A percentile compares a stretch with the other conserved stretches of the same genome.
Evolutionary conservation across 352 stramenopile species (phyloP).

Genomic region (Phytophthora foliorum): DNA sequence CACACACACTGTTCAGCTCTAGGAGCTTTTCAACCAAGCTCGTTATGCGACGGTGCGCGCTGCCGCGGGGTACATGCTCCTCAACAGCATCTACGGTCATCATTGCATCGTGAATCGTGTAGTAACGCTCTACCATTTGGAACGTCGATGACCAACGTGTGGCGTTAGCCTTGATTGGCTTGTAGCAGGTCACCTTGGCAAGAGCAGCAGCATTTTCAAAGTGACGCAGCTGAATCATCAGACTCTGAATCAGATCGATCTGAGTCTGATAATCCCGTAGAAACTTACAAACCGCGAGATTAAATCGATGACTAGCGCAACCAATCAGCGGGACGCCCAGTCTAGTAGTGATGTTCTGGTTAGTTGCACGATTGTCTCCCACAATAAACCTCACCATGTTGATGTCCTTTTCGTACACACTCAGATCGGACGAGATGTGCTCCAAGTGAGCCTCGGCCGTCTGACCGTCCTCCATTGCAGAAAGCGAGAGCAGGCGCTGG

Average conservation of each 20-base stretch:
- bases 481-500: conserved; percentile 15
- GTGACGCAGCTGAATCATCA: conserved; percentile 19
- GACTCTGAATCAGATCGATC: conserved; percentile 3
- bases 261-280: conserved; percentile 12
- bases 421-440: conserved; percentile 4
- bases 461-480: conserved; percentile 15
- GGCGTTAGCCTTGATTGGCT: conserved; percentile 8
- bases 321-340: conserved; percentile 14
- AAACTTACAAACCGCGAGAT: conserved; percentile 6
- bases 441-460: conserved; percentile 16
- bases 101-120: conserved; percentile 2
- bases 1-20: background rate
- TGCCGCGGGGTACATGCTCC: no score
- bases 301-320: conserved; percentile 19
- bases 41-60: background rate
- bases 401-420: conserved; percentile 8
- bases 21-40: background rate
- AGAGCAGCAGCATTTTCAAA: conserved; percentile 8
- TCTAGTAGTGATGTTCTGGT: conserved; percentile 7
- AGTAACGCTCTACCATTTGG: conserved; percentile 17
- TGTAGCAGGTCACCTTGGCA: background rate
- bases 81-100: no score
- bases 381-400: conserved; percentile 12
- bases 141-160: conserved; percentile 5
- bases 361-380: conserved; percentile 20